phyloP scores from a whole-genome alignment of 23 red algal genomes.

The Agarophyton chilense region DNA sequence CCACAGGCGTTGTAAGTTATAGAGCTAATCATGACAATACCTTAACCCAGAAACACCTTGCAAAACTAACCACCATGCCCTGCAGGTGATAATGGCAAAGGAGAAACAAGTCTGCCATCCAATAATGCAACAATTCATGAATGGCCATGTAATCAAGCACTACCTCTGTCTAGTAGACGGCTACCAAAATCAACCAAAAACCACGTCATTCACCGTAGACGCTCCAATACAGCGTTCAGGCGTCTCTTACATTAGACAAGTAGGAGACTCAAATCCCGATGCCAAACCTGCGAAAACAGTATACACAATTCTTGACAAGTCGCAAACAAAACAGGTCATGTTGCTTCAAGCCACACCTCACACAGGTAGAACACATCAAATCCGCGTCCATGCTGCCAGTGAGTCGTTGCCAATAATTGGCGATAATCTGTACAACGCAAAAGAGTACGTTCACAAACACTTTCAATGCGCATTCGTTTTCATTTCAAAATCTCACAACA shows the following conservation, averaged over 20 bases:
- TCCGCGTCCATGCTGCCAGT: slow-evolving; percentile 64
- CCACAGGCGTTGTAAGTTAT: slow-evolving; percentile 59
- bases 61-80: background rate
- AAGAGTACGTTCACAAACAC: slow-evolving; percentile 30
- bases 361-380: slow-evolving; percentile 81
- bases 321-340: slow-evolving; percentile 30
- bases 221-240: slow-evolving; percentile 60
- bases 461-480: background rate
- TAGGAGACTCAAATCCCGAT: slow-evolving; percentile 38
- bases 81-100: slow-evolving; percentile 63
- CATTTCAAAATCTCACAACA: background rate
- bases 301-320: slow-evolving; percentile 44
- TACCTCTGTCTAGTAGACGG: slow-evolving; percentile 74
- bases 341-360: slow-evolving; percentile 50
- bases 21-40: too few species aligned
- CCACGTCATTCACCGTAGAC: slow-evolving; percentile 52
- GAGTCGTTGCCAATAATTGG: slow-evolving; percentile 65
- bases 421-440: slow-evolving; percentile 65
- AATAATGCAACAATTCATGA: slow-evolving; percentile 55
- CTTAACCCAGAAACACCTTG: background rate
- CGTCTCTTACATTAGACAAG: slow-evolving; percentile 40
- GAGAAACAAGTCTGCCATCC: slow-evolving; percentile 57
- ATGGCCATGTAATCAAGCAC: slow-evolving; percentile 47
- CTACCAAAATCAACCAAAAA: background rate
- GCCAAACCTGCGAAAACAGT: slow-evolving; percentile 60